Conservation (phyloP, 192 early-diverging fungal species). For the Podila horticola region DNA sequence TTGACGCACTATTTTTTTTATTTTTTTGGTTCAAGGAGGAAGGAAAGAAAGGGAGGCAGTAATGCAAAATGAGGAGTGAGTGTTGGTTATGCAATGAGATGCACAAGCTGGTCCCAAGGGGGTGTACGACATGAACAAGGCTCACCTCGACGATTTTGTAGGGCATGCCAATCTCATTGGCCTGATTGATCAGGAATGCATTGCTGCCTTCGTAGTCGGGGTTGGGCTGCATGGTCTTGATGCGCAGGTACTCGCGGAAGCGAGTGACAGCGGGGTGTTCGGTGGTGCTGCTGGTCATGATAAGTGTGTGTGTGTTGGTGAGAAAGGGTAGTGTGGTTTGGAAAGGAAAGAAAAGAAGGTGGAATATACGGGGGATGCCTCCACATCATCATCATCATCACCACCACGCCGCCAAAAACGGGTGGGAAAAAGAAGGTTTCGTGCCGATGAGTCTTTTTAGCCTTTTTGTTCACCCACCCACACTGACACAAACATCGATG, state of each 20-base stretch:
- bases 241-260: conserved; percentile 86
- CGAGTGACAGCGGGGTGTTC: conserved; percentile 69
- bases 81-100: neutral
- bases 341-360: too few relatives aligned
- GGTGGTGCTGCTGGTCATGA: conserved; percentile 18
- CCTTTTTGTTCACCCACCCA: too few relatives aligned
- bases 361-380: neutral
- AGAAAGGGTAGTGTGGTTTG: neutral
- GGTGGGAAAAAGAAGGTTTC: too few relatives aligned
- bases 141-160: conserved; percentile 56
- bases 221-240: conserved; percentile 86
- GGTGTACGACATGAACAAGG: neutral
- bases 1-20: conserved; percentile 57
- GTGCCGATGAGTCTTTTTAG: too few relatives aligned
- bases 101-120: neutral
- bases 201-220: conserved; percentile 79
- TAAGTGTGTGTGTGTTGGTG: neutral
- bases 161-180: conserved; percentile 73
- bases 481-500: neutral
- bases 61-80: neutral
- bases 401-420: too few relatives aligned
- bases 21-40: neutral
- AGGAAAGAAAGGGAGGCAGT: neutral
- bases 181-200: conserved; percentile 73
- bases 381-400: neutral